A percentile compares a stretch with the other conserved stretches of the same genome.
phyloP scores from a whole-genome alignment of 148 eudicot genomes.

The Drosera capensis region DNA sequence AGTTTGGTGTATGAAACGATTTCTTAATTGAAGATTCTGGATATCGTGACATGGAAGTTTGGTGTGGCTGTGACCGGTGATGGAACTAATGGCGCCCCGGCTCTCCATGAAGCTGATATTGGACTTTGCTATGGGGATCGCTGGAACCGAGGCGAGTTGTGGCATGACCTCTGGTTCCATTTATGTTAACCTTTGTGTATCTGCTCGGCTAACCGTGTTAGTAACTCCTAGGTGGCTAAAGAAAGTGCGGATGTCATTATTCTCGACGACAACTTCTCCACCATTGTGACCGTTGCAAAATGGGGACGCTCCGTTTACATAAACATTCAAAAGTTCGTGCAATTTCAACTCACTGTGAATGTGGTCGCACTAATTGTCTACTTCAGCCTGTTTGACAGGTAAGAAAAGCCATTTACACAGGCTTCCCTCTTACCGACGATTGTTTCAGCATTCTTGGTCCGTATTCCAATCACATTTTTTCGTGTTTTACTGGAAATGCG shows the following conservation, averaged over 20 bases:
- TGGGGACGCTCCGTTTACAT: constrained; percentile 88
- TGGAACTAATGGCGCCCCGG: constrained; percentile 93
- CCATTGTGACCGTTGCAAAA: constrained; percentile 69
- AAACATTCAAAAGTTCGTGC: constrained; percentile 79
- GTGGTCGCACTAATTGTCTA: constrained; percentile 72
- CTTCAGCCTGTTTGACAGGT: constrained; percentile 93
- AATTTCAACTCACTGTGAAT: constrained; percentile 83
- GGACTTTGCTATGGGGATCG: constrained; percentile 91
- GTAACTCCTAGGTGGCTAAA: constrained; percentile 57
- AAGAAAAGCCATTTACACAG: constrained; percentile 5
- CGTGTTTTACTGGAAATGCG: constrained; percentile 25
- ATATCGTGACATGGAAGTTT: too few species aligned
- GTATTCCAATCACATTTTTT: background rate
- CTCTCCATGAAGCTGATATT: constrained; percentile 88
- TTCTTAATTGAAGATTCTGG: too few species aligned
- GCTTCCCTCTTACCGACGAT: background rate
- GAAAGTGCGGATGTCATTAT: constrained; percentile 93
- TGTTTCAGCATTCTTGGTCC: background rate
- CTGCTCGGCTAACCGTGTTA: background rate
- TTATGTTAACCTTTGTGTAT: background rate
- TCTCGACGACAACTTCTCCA: constrained; percentile 76
- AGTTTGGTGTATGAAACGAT: too few species aligned
- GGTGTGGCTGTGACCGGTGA: constrained; percentile 90
- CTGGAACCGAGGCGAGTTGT: constrained; percentile 83
- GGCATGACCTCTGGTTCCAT: background rate